Base-by-base conservation (phyloP, 768 basidiomycete species). In the Coprinellus micaceus region DNA sequence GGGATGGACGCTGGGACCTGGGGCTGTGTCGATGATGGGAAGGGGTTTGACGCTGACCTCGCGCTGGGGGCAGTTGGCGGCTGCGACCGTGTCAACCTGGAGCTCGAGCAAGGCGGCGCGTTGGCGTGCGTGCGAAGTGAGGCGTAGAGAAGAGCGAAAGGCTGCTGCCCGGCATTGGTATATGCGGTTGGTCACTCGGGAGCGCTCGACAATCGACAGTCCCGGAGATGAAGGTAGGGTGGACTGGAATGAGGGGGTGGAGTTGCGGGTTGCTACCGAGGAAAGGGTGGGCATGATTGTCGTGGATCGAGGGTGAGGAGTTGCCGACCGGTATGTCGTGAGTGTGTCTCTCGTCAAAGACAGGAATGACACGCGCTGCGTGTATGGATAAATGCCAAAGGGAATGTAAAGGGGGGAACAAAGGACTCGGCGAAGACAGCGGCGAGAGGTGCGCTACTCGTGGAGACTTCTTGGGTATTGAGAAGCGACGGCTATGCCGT, bases 81-180 rank as follows among this genome's bases (percentile, higher is more conserved):
- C 81, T 24, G 64, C 69, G 15, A 64, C 60, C 24, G 77, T 73
- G 66, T 80, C 71, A 47, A 86, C 68, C 5, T 56, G 60, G 30
- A 85, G 78, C 26, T 76, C 72, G n/a, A 78, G 73, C 13, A 57
- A 57, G 12, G 57, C 61, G 3, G 84, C 84, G 24, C 70, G 77
- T n/a, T 64, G 72, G 53, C 75, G 77, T 10, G 84, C 84, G 61
- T 79, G 80, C 58, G 73, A 60, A 0, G 78, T 78, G 15, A 71
- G 74, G 9, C 47, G 66, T 4, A 68, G 65, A 2, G 68, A 57
- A 22, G 60, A 60, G 48, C 82, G 80, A 24, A 71, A 64, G 37
- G 65, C 62, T 29, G 65, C 63, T 2, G 81, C 80, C 53, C 80
- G 64, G 19, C 58, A 61, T 29, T 60, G 40, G 64, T 78, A 77